Evolutionary conservation across 768 basidiomycete genomes (phyloP), one percentile per base, ranked within the genome.

Genomic region (Tremella fuciformis): DNA sequence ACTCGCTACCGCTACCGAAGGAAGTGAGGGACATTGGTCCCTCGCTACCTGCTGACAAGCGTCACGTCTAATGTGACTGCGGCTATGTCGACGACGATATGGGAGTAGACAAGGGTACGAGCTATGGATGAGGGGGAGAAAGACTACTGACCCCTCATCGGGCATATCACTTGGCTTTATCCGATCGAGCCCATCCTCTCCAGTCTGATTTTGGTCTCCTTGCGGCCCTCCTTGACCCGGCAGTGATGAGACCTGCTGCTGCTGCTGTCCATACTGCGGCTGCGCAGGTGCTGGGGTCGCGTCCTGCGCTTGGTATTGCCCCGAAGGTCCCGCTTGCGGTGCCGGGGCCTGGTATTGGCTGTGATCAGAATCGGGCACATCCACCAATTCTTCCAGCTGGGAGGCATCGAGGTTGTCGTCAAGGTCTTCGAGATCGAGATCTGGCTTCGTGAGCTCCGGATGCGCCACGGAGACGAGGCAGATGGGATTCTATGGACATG

Each of bases 81-180:
- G 26, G 51, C 24, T 52, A 50, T 50, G 26, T 50, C 26, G 48
- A 50, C 29, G 51, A 52, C 26, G 34, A 52, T 18, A 50, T 24
- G 34, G 18, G 51, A 52, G 18, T 13, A 52, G 22, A 52, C 13
- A 34, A 22, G 16, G 16, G 49, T 50, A 16, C 42, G n/a, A 46
- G 42, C n/a, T 18, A 18, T 46, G 76, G 79, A 73, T 77, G 34
- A 56, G 39, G 78, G 65, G 74, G 77, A 26, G 48, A 50, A 50
- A 75, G 78, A 63, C 55, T 54, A 83, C 91, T 90, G 84, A 97
- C 93, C 92, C 92, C 88, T 94, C 92, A 68, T 96, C 93, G 77
- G 91, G 91, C 89, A 91, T 91, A 77, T 96, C 91, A 87, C 15
- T 91, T 79, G 34, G 59, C 63, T 55, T 51, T 47, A 54, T 67